Evolutionary conservation across 768 basidiomycete genomes (phyloP), one percentile per base, ranked within the genome.

Genomic region (Hericium rajendrae): DNA sequence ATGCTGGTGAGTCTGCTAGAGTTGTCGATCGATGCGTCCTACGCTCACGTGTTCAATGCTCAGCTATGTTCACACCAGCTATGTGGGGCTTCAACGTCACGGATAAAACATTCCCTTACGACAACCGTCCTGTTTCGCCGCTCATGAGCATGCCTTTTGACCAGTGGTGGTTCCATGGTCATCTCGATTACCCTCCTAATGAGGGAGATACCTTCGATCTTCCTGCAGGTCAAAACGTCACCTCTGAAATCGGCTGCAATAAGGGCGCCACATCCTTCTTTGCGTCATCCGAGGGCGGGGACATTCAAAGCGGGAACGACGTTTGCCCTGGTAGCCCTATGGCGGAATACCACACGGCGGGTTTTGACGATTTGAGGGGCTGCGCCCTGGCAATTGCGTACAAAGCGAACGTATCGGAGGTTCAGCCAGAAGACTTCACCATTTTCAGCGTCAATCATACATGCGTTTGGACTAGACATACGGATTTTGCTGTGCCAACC

Each of bases 311-410:
- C 41, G 76, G 75, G 24, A 73, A 84, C 66, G 66, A 80, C 57
- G 72, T 74, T 4, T 86, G 84, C 58, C 81, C 83, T 0, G 71
- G 71, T 16, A 73, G 77, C 0, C 66, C 72, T 1, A 63, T 67
- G 9, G 50, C 70, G 2, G 73, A 75, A 16, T 85, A 73, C 67
- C 85, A 88, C 62, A 85, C 85, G 0, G 76, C 70, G 0, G 81
- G 79, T 0, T 49, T 76, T 0, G 67, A 74, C 54, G 84, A 85
- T 61, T 67, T 83, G 38, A 77, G 74, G 52, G 84, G 85, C 11
- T 88, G 86, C 65, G 81, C 78, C 0, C 71, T 92, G 37, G 86
- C 80, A 0, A 90, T 92, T 60, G 79, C 85, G n/a, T 90, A 92
- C 72, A 83, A 86, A 67, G 78, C 69, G 60, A 74, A 89, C 62